Evolutionary conservation across 768 basidiomycete genomes (phyloP).

Genomic region (Macrolepiota dolichaula): DNA sequence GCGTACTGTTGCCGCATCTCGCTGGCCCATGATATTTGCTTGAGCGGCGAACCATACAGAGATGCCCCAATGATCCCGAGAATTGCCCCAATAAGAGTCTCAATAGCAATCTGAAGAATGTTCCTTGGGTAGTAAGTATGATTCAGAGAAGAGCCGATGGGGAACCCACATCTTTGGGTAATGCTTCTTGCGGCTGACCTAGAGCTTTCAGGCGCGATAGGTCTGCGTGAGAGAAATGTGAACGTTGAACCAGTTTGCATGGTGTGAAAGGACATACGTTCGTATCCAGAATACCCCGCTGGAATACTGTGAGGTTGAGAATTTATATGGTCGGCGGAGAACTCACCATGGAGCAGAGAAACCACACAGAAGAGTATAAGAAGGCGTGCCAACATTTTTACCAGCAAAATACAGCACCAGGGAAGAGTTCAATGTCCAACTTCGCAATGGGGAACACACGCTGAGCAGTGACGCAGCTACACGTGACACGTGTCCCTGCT

Average conservation of each 20-base stretch:
- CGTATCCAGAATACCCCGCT: constrained; percentile 83
- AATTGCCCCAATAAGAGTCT: constrained; percentile 61
- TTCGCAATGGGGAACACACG: background rate
- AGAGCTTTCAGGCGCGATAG: constrained; percentile 74
- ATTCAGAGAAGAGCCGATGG: background rate
- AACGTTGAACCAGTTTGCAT: background rate
- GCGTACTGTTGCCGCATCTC: constrained; percentile 81
- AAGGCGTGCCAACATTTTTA: constrained; percentile 41
- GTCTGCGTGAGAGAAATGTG: constrained; percentile 40
- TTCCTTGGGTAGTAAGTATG: background rate
- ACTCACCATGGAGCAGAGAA: constrained; percentile 53
- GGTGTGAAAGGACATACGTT: constrained; percentile 46
- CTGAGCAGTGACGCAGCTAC: constrained; percentile 18
- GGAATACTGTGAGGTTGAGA: constrained; percentile 9
- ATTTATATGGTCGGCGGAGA: background rate
- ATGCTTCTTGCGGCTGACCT: constrained; percentile 60
- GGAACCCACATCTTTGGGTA: constrained; percentile 58
- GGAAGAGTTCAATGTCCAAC: background rate
- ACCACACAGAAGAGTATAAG: constrained; percentile 45
- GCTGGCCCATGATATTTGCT: constrained; percentile 85
- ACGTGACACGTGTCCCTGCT: constrained; percentile 19
- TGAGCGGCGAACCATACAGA: constrained; percentile 63
- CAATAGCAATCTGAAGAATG: constrained; percentile 55
- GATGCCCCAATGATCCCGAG: constrained; percentile 71
- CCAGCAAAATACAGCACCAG: background rate